phyloP scores from a whole-genome alignment of 2,329 filamentous ascomycete genomes.

The Ophiostoma australiae region DNA sequence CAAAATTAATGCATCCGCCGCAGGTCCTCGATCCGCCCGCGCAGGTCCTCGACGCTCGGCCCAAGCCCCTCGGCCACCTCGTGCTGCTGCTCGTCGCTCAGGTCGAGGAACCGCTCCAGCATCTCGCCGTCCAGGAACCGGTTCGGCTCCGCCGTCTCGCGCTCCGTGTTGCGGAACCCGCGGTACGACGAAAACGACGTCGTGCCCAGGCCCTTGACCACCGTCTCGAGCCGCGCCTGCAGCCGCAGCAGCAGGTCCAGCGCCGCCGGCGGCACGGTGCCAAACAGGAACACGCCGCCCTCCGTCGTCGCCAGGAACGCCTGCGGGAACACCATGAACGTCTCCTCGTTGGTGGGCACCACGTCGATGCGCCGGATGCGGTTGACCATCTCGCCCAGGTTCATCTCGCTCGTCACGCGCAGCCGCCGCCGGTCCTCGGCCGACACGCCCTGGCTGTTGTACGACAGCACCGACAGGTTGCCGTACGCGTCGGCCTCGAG shows the following conservation, averaged over 20 bases:
- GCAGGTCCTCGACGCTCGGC: slow-evolving; percentile 58
- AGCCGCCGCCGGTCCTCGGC: slow-evolving; percentile 67
- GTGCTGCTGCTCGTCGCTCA: slow-evolving; percentile 54
- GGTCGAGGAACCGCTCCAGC: slow-evolving; percentile 76
- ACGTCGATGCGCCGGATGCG: slow-evolving; percentile 72
- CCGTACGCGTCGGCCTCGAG: slow-evolving; percentile 82
- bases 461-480: slow-evolving; percentile 75
- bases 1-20: slow-evolving; percentile 49
- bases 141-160: slow-evolving; percentile 68
- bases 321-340: slow-evolving; percentile 67
- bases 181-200: slow-evolving; percentile 75
- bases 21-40: slow-evolving; percentile 58
- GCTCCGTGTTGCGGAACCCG: slow-evolving; percentile 69
- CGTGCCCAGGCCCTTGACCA: slow-evolving; percentile 64
- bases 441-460: slow-evolving; percentile 67
- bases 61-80: slow-evolving; percentile 52
- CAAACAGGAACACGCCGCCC: slow-evolving; percentile 86
- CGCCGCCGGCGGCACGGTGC: slow-evolving; percentile 64
- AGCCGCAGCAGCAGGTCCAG: slow-evolving; percentile 79
- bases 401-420: slow-evolving; percentile 72
- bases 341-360: slow-evolving; percentile 48
- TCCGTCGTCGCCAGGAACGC: slow-evolving; percentile 91
- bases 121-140: slow-evolving; percentile 91
- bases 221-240: slow-evolving; percentile 63
- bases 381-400: slow-evolving; percentile 90